Conservation (phyloP, 1,284 basidiomycete species). For the Ganoderma sinense region DNA sequence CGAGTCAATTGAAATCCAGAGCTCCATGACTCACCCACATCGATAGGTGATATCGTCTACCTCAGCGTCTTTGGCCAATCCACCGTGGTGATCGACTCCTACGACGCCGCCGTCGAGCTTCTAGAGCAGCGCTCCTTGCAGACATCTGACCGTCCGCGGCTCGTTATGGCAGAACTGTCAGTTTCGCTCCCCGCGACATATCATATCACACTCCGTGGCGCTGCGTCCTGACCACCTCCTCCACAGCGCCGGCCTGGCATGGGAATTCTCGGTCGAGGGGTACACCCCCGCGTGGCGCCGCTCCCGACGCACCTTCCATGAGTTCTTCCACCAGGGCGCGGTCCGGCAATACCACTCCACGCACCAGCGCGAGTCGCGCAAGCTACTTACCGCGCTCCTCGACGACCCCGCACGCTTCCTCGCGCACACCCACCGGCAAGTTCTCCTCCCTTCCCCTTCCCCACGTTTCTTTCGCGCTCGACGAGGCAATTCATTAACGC, state of each 20-base stretch:
- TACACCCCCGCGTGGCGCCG: constrained; percentile 22
- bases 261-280: constrained; percentile 19
- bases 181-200: not conserved
- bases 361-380: constrained; percentile 7
- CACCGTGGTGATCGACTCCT: constrained; percentile 29
- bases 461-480: not conserved
- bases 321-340: constrained; percentile 19
- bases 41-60: constrained; percentile 26
- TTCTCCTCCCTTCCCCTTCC: not conserved
- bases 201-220: not conserved
- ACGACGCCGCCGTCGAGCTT: constrained; percentile 27
- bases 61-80: constrained; percentile 23
- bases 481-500: too few relatives aligned
- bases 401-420: constrained; percentile 17
- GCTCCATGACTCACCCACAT: not conserved
- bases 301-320: constrained; percentile 19
- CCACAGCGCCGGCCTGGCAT: constrained; percentile 10
- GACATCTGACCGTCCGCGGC: constrained; percentile 21
- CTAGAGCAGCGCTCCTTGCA: constrained; percentile 28
- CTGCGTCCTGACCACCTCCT: not conserved
- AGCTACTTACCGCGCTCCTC: constrained; percentile 12
- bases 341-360: constrained; percentile 8
- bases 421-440: constrained; percentile 15
- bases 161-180: constrained; percentile 25
- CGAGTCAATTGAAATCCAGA: too few relatives aligned